Base-by-base conservation (phyloP, 2,329 filamentous ascomycete genomes). In the Dactylellina cionopaga region DNA sequence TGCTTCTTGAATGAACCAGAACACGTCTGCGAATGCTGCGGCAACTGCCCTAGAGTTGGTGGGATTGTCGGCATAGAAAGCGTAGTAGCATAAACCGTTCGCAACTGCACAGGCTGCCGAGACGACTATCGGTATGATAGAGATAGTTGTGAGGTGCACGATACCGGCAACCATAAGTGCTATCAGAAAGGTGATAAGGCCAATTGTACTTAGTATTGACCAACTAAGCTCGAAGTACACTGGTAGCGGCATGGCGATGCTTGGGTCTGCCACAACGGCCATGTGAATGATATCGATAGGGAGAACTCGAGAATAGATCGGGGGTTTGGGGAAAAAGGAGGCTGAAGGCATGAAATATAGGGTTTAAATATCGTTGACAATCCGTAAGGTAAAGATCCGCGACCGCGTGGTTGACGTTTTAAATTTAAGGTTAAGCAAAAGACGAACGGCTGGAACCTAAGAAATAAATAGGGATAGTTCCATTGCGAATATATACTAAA, bases 161-260 rank as follows among this genome's bases (percentile, higher is more conserved):
- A 83, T 82, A 6, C 80, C 81, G 33, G 79, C 75, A 11, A 83
- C 78, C 62, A 82, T 76, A 22, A 80, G 62, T 1, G 81, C 80
- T 41, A 82, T 80, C 27, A 83, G 71, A 24, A 81, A 76, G 64
- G 81, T 82, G 17, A 78, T 76, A n/a, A 82, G 74, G 27, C 82
- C 81, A 70, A 83, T 80, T 47, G 80, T 81, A 76, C 81, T 83
- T 62, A 84, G 79, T 27, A 83, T 82, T 17, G 81, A 79, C 82
- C 82, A 83, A 77, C 81, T 81, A 63, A 80, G 76, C 76, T 83
- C 82, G 63, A 80, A 83, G 59, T 82, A 83, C 3, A 80, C 66
- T 1, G 73, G 74, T 17, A 35, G 6, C 13, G 51, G 17, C 59
- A 72, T 64, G 29, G n/a, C 31, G 19, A 7, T 7, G 19, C 11